Evolutionary conservation across 2,329 filamentous ascomycete genomes (phyloP), one percentile per base, ranked within the genome.

Genomic region (Arthrobotrys sinensis): DNA sequence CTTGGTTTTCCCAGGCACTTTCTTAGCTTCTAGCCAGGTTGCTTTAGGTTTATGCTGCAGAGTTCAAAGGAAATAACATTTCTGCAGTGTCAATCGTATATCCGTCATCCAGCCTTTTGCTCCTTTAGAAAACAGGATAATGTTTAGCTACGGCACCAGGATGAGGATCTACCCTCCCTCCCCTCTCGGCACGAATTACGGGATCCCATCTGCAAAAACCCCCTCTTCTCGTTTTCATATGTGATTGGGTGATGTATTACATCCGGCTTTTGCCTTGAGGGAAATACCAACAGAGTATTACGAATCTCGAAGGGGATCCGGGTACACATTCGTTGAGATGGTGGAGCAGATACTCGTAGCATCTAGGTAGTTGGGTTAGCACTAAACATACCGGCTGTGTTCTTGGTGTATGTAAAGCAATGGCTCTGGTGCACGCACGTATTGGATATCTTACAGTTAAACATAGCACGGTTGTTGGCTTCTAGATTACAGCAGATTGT

Each of bases 171-270:
- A 48, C 60, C 66, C 48, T 43, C 43, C n/a, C n/a, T n/a, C n/a
- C 50, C 65, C n/a, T 43, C 43, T 66, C 62, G 65, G 65, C 73
- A 77, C 55, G 65, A 77, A 77, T 70, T 65, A 62, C 65, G 50
- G 38, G 28, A 43, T 71, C 43, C 24, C 36, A 34, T n/a, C n/a
- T 36, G n/a, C 32, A 28, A 24, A 46, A 52, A 60, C 63, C 62
- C 60, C 48, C 65, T 70, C 50, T 12, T 48, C 46, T 38, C 21
- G 32, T 36, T 32, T 40, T 24, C 4, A 45, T 57, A 21, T 52
- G 28, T 57, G 45, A 52, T 65, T 36, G 57, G 65, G 32, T 28
- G 50, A 32, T 36, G 32, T 45, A 50, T 62, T 32, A 8, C 48
- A 46, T 52, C 34, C 55, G 40, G 57, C 21, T 21, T 60, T 36